Percentiles rank a stretch among this genome's conserved stretches.
Conservation (phyloP, 352 stramenopile genomes). For the Thalassiosira mediterranea region DNA sequence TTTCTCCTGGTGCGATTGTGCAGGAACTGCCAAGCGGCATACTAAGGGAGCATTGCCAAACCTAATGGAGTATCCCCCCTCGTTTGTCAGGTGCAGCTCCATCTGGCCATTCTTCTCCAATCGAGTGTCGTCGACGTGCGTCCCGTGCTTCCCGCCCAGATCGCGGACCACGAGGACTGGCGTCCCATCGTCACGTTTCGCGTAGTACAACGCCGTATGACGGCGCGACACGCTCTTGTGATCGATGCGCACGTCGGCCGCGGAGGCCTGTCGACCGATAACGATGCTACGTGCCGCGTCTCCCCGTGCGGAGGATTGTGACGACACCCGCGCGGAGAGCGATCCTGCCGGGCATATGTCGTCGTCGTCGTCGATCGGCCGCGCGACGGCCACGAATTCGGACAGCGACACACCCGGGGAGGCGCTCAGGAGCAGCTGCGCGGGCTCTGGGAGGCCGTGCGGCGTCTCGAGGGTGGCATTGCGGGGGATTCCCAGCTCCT, state of each 20-base stretch:
- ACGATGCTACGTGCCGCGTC: slow-evolving; percentile 45
- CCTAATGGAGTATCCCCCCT: slow-evolving; percentile 27
- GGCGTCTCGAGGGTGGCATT: slow-evolving; percentile 43
- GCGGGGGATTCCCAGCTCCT: slow-evolving; percentile 47
- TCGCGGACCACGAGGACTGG: slow-evolving; percentile 52
- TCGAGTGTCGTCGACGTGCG: slow-evolving; percentile 39
- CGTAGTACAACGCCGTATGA: slow-evolving; percentile 69
- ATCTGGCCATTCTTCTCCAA: slow-evolving; percentile 46
- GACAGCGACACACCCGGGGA: background rate
- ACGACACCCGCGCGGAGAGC: slow-evolving; percentile 20
- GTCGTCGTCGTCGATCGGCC: background rate
- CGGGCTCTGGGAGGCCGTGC: slow-evolving; percentile 8
- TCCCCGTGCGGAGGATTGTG: slow-evolving; percentile 42
- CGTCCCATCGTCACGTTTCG: background rate
- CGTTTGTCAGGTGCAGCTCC: slow-evolving; percentile 27
- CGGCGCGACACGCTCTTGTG: slow-evolving; percentile 69
- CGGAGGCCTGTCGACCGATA: slow-evolving; percentile 61
- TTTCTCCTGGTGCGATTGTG: slow-evolving; percentile 8
- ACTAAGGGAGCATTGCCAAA: slow-evolving; percentile 49
- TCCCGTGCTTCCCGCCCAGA: slow-evolving; percentile 66
- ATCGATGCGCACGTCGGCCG: slow-evolving; percentile 68
- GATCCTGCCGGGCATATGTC: background rate
- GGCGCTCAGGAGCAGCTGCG: slow-evolving; percentile 19
- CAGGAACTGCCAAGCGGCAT: slow-evolving; percentile 22
- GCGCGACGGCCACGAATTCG: slow-evolving; percentile 32